phyloP scores from a whole-genome alignment of 805 yeast genomes.

The Clavispora vitiphila region DNA sequence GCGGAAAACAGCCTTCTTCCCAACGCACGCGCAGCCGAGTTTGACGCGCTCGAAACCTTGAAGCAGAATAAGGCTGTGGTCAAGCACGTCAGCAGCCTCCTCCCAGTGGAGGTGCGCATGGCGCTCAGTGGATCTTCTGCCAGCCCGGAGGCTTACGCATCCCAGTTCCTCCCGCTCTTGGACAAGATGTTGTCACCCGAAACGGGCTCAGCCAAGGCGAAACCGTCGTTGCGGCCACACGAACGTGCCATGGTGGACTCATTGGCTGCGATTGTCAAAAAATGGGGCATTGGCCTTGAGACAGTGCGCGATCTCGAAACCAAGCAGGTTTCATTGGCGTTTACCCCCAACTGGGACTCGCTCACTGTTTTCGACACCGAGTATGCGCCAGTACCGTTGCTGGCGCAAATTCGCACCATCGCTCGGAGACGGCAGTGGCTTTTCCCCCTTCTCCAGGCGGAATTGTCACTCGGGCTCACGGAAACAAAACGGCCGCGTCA shows the following conservation, averaged over 20 bases:
- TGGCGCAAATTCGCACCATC: slow-evolving; percentile 14
- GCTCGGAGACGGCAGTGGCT: slow-evolving; percentile 29
- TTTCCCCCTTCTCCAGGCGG: slow-evolving; percentile 34
- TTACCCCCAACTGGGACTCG: slow-evolving; percentile 33
- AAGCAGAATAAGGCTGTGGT: slow-evolving; percentile 29
- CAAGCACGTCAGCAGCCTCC: slow-evolving; percentile 23
- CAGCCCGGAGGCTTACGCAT: slow-evolving; percentile 19
- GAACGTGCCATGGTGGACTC: slow-evolving; percentile 31
- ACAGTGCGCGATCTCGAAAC: slow-evolving; percentile 30
- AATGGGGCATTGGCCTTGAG: slow-evolving; percentile 38
- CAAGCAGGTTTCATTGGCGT: slow-evolving; percentile 21
- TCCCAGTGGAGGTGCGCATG: slow-evolving; percentile 24
- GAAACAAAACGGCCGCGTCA: slow-evolving; percentile 12
- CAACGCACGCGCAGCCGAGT: slow-evolving; percentile 29
- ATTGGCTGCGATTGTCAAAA: slow-evolving; percentile 34
- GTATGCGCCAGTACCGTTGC: slow-evolving; percentile 12
- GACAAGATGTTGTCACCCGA: slow-evolving; percentile 29
- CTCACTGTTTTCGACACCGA: slow-evolving; percentile 22
- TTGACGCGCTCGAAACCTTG: slow-evolving; percentile 33
- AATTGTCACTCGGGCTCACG: slow-evolving; percentile 21
- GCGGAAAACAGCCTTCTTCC: slow-evolving; percentile 22
- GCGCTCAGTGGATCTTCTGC: slow-evolving; percentile 24
- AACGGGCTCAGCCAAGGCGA: slow-evolving; percentile 18
- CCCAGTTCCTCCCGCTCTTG: slow-evolving; percentile 32
- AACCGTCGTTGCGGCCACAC: slow-evolving; percentile 19